Evolutionary conservation across 768 basidiomycete species (phyloP).

Genomic region (Mrakia frigida): DNA sequence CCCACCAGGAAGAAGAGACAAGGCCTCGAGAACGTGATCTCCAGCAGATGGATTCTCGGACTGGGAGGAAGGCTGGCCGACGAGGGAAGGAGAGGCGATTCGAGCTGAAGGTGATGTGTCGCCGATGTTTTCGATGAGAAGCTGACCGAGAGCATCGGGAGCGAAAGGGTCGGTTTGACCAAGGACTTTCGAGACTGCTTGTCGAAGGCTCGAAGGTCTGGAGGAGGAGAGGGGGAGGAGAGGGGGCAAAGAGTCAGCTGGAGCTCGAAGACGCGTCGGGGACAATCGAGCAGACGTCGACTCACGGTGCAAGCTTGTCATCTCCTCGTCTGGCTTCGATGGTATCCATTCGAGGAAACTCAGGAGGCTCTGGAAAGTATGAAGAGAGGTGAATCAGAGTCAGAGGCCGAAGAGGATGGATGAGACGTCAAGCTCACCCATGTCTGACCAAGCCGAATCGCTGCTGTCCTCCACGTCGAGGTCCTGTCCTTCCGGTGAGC

Average conservation of each 20-base stretch:
- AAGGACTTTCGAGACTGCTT: not conserved
- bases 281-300: too few relatives aligned
- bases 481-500: not conserved
- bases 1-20: not conserved
- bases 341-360: not conserved
- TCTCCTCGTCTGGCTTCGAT: not conserved
- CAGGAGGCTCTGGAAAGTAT: not conserved
- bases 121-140: not conserved
- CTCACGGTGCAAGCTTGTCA: not conserved
- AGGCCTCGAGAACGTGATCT: not conserved
- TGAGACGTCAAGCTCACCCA: not conserved
- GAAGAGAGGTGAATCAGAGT: not conserved
- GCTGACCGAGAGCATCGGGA: not conserved
- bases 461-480: not conserved
- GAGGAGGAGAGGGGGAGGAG: too few relatives aligned
- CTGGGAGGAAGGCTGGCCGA: not conserved
- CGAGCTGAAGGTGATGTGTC: not conserved
- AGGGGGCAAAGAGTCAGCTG: not conserved
- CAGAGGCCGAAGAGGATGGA: too few relatives aligned
- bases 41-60: not conserved
- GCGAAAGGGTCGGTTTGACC: not conserved
- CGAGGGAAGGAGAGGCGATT: not conserved
- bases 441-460: not conserved
- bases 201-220: not conserved
- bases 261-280: too few relatives aligned